phyloP scores from a whole-genome alignment of 805 yeast species.

The Metschnikowia gelsemii region DNA sequence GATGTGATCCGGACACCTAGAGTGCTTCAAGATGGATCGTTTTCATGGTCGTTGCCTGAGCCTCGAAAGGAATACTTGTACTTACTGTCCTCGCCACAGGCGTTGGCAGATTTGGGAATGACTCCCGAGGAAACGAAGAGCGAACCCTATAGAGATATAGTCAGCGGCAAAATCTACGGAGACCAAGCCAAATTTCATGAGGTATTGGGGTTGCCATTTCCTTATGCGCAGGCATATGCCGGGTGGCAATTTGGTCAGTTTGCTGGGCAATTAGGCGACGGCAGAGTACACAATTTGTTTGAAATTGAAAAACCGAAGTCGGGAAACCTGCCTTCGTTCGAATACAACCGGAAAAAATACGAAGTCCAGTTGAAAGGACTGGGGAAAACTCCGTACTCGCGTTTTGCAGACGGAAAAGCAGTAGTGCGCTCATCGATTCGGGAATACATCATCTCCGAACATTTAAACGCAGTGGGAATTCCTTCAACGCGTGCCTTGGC shows the following conservation, averaged over 20 bases:
- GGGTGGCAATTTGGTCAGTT: conserved; percentile 96
- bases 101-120: conserved; percentile 63
- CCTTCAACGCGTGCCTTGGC: conserved; percentile 86
- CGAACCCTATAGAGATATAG: conserved; percentile 49
- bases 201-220: conserved; percentile 47
- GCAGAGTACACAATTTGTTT: conserved; percentile 82
- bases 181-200: conserved; percentile 22
- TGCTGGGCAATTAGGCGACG: conserved; percentile 98
- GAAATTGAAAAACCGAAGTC: conserved; percentile 49
- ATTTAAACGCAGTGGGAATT: conserved; percentile 73
- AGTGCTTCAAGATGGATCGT: conserved; percentile 56
- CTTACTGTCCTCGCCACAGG: conserved; percentile 57
- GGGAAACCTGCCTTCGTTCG: conserved; percentile 3
- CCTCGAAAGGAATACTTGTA: conserved; percentile 50
- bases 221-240: conserved; percentile 90
- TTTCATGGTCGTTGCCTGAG: conserved; percentile 72
- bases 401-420: conserved; percentile 97
- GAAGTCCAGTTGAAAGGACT: conserved; percentile 89
- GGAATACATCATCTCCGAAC: conserved; percentile 84
- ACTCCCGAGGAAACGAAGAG: conserved; percentile 37
- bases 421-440: conserved; percentile 83
- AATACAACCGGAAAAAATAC: conserved; percentile 39
- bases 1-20: conserved; percentile 39
- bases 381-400: conserved; percentile 86
- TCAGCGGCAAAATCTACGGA: conserved; percentile 58